Percentiles rank a stretch among this genome's conserved stretches.
phyloP scores from a whole-genome alignment of 257 asterid genomes.

The Solanum chmielewskii region DNA sequence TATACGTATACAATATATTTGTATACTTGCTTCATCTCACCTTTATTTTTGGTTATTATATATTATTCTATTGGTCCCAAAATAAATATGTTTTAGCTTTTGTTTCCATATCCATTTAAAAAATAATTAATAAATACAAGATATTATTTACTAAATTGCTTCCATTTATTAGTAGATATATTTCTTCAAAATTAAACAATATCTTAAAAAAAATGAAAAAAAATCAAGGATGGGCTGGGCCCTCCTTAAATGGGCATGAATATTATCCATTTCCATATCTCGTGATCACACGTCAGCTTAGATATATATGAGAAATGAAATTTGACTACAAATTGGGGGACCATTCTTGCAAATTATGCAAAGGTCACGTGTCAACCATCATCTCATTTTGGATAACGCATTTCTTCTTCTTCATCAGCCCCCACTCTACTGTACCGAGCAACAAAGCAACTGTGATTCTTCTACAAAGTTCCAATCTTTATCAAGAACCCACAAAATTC shows the following conservation, averaged over 20 bases:
- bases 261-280: not conserved
- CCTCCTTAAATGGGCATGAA: not conserved
- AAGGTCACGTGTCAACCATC: constrained; percentile 30
- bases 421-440: not conserved
- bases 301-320: not conserved
- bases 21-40: not conserved
- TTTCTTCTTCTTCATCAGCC: not conserved
- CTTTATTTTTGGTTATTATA: not conserved
- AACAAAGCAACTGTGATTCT: not conserved
- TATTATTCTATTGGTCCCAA: not conserved
- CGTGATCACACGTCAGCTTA: not conserved
- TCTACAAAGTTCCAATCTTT: not conserved
- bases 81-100: too few species aligned
- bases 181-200: too few species aligned
- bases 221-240: too few species aligned
- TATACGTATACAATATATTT: too few species aligned
- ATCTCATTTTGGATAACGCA: constrained; percentile 19
- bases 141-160: not conserved
- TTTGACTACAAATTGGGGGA: not conserved
- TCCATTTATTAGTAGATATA: too few species aligned
- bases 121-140: not conserved
- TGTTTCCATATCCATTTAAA: not conserved
- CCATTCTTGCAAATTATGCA: not conserved
- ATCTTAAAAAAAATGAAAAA: too few species aligned
- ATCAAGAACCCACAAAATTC: not conserved